Conservation (phyloP, 2,329 filamentous ascomycete species). For the Celoporthe dispersa region DNA sequence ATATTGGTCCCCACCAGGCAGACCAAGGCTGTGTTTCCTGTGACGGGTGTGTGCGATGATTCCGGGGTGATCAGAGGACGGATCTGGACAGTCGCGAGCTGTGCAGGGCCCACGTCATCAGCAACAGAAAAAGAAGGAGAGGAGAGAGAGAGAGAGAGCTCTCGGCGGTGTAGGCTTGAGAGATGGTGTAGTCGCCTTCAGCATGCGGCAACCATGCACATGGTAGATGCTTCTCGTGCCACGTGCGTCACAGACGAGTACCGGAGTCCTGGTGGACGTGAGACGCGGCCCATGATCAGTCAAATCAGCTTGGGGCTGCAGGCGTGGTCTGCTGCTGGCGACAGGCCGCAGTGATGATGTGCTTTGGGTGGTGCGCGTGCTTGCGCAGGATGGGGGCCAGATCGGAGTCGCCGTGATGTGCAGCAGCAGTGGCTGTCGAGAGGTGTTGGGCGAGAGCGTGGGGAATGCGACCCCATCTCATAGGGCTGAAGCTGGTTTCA, state of each 20-base stretch:
- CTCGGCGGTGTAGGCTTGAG: slow-evolving; percentile 19
- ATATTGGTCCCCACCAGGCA: background rate
- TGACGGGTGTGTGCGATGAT: background rate
- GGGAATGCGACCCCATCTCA: slow-evolving; percentile 15
- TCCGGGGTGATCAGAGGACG: background rate
- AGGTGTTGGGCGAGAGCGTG: slow-evolving; percentile 19
- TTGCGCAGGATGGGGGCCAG: slow-evolving; percentile 19
- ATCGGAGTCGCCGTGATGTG: slow-evolving; percentile 26
- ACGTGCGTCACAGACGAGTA: slow-evolving; percentile 2
- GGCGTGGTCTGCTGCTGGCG: slow-evolving; percentile 9
- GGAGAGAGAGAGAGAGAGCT: background rate
- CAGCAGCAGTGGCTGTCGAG: slow-evolving; percentile 15
- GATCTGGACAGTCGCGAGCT: background rate
- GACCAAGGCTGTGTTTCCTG: slow-evolving; percentile 1
- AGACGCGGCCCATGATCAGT: slow-evolving; percentile 6
- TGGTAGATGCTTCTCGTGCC: background rate
- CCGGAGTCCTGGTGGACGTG: background rate
- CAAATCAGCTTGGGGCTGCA: slow-evolving; percentile 7
- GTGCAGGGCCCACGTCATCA: background rate
- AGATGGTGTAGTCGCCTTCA: slow-evolving; percentile 12
- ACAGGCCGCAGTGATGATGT: background rate
- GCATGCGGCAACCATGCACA: background rate
- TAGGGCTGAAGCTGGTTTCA: slow-evolving; percentile 29
- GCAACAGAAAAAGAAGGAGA: background rate
- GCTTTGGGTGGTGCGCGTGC: background rate